Evolutionary conservation across 202 grass and related monocot species (phyloP), one percentile per base, ranked within the genome.

Genomic region (Bolboschoenoplectus hybrid): DNA sequence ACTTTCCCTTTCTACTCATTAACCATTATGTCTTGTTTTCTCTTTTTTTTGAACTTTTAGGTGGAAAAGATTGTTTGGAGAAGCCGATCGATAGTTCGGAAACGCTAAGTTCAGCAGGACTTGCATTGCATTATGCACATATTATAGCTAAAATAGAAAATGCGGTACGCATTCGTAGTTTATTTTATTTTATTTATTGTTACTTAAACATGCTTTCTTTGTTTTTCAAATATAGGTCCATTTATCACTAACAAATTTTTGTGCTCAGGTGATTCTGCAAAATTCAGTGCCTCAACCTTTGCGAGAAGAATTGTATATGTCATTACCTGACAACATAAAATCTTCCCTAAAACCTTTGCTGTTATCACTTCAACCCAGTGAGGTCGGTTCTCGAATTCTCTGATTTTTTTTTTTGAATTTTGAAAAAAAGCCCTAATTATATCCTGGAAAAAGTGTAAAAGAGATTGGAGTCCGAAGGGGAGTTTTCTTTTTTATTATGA

Each of bases 41-140:
- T 20, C 76, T 26, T 39, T 36, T 85, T 45, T 19, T 65, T 77
- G 50, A 78, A 65, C 74, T 88, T 83, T 52, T 72, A 86, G 79
- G 47, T 76, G 78, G 49, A 86, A 51, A 89, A 56, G 63, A 87
- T 88, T 56, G 57, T n/a, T 44, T 46, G 38, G 63, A 82, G 9
- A 82, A 51, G 53, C 74, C 41, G 34, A 79, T n/a, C 10, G 73
- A n/a, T 13, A 77, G 17, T 86, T 63, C 67, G 14, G 53, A 85
- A 85, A 90, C 82, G n/a, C 75, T 96, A 81, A 86, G 94, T 43
- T 81, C 94, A 58, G 7, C 45, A 13, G 74, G 91, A 3, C 91
- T 93, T 26, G 82, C 85, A 7, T 83, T 96, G 86, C 89, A 91
- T 87, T 96, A 96, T 79, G 88, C 94, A 61, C 86, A 89, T 87